Evolutionary conservation across 768 basidiomycete genomes (phyloP), one percentile per base, ranked within the genome.

Genomic region (Calocera viscosa): DNA sequence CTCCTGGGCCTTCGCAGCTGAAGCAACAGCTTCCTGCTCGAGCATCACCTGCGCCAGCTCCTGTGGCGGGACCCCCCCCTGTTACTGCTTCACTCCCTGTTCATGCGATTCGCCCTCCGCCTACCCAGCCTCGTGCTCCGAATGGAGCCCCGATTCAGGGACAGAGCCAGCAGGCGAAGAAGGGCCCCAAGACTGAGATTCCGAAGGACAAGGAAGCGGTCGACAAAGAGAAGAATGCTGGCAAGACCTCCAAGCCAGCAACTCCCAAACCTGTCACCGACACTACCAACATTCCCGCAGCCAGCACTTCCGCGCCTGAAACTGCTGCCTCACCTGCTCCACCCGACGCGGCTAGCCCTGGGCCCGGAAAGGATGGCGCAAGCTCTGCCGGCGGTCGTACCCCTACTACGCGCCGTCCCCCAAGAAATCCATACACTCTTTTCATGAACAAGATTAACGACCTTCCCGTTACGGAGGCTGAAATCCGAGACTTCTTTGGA

Each of bases 391-490:
- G 89, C 10, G 77, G 79, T 26, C 82, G 89, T 66, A 91, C 91
- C 30, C 91, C 91, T 22, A 89, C 85, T 65, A 81, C 82, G 38
- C 80, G 81, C 60, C 82, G 84, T 67, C 82, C 83, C 0, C 78
- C 82, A 32, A 81, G 89, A 41, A 84, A 89, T 74, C 90, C 91
- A 3, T 91, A 87, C 86, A 94, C 91, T 8, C 81, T 93, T 64
- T 93, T 90, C 76, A 84, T 94, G 81, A 84, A 87, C 69, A 80
- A 87, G 77, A 75, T 79, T 19, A 71, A 76, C 11, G 76, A 78
- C 2, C 70, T 78, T 8, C 73, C 81, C 14, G 79, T 83, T 3
- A 82, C 75, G 11, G 91, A 94, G 70, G 70, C 75, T 0, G 89
- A 91, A 63, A 73, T 94, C 8, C 81, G 82, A 66, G 88, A 88